Base-by-base conservation (phyloP, 352 stramenopile genomes). In the Globisporangium mamillatum region DNA sequence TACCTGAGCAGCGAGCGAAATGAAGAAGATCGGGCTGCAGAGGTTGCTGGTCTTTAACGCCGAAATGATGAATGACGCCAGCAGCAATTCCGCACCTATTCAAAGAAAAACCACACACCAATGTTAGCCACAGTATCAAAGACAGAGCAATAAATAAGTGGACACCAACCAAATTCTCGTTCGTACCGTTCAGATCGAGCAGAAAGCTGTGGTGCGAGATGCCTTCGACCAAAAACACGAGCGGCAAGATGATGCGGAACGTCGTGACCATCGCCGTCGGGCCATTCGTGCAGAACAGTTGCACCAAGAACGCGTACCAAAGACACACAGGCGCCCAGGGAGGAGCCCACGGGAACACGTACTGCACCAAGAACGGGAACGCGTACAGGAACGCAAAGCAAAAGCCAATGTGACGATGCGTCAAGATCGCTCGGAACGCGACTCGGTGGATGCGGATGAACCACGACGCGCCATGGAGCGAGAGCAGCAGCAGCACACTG, bases 171-270 rank as follows among this genome's bases (percentile, higher is more conserved):
- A 10, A 41, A 27, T 34, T 16, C 20, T 8, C 60, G 25, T 20
- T 16, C 66, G 34, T 81, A 94, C 87, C 89, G 64, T 96, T 97
- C 22, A 97, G 69, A 62, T 95, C 89, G n/a, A 97, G 75, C 46
- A 97, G 74, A 64, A 97, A 97, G 69, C 88, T 95, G 75, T 95
- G 88, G 60, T 95, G 83, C 2, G 86, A 94, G 66, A 97, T 92
- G 10, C 89, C 89, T 67, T 97, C 88, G 20, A 97, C 70, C 41
- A 97, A 63, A 50, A 97, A 97, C 8, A 94, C 80, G 22, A 97
- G 76, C 54, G 89, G 89, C 14, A 97, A 60, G 56, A 97, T 73
- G 61, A 95, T 80, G 36, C 89, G 88, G 71, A 95, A 95, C 1
- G 85, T 92, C 38, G 89, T 91, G 14, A 94, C 85, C 88, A 95